phyloP scores from a whole-genome alignment of 768 basidiomycete genomes.

The Lactarius quietus region DNA sequence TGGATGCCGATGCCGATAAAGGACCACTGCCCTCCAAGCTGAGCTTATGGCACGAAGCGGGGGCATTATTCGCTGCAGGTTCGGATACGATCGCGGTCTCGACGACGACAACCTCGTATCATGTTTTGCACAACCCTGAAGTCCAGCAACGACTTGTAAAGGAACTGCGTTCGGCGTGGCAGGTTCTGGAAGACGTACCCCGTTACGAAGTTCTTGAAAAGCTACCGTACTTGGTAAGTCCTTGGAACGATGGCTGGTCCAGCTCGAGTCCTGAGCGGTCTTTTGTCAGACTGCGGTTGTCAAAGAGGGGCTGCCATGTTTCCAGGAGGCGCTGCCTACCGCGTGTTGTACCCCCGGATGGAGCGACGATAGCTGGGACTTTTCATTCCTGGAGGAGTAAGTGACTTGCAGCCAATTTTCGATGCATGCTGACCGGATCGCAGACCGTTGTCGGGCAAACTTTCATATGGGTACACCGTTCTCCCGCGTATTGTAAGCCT shows the following conservation, averaged over 20 bases:
- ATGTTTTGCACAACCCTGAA: background rate
- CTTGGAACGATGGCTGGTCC: background rate
- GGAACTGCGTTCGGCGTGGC: background rate
- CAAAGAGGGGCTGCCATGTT: slow-evolving; percentile 2
- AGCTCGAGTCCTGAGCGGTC: background rate
- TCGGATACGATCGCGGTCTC: background rate
- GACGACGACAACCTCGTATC: background rate
- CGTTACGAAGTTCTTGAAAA: background rate
- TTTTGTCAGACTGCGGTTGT: background rate
- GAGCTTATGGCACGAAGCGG: background rate
- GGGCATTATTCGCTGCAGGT: background rate
- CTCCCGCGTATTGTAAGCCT: background rate
- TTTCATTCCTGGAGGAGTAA: background rate
- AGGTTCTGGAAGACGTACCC: background rate
- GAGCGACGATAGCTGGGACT: slow-evolving; percentile 18
- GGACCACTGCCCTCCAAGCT: background rate
- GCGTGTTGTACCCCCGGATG: slow-evolving; percentile 20
- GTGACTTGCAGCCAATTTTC: background rate
- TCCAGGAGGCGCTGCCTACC: background rate
- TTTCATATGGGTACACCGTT: background rate
- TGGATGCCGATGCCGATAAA: background rate
- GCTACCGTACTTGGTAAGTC: background rate
- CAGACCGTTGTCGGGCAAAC: background rate
- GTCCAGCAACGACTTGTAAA: background rate
- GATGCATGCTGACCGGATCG: background rate